Evolutionary conservation across 129 eudicot genomes (phyloP), one percentile per base, ranked within the genome.

Genomic region (Lonicera japonica): DNA sequence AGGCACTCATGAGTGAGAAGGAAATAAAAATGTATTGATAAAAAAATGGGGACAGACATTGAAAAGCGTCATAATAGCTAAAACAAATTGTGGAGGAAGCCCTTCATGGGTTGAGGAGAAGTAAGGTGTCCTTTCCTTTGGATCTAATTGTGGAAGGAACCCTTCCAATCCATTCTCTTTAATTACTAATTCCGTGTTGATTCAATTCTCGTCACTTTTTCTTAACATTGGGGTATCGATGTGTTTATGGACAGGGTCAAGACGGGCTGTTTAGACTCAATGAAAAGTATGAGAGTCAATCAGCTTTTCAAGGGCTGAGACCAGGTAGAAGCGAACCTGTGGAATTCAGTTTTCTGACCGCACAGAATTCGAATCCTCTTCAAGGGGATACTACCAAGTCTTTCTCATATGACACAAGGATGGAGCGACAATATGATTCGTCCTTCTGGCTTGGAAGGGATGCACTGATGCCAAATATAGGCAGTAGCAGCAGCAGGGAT

Each of bases 341-440:
- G 62, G 97, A 89, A 62, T 86, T 83, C 72, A 89, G 97, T 56
- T 86, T 89, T 54, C 73, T 89, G 78, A 75, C 84, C 11, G 60
- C 84, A 36, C 80, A 76, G 47, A 73, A 78, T 73, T 76, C 83
- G n/a, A 85, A 64, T 74, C 25, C 80, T 43, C 77, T 77, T 63
- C 84, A 80, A 62, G 75, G 56, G 38, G 77, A 76, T 55, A 29
- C 2, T 29, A 67, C 95, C 8, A 75, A 79, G 72, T 75, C 22
- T 13, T 70, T 65, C 53, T 29, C 79, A 0, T 75, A 77, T 25
- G 64, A 67, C 56, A n/a, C 79, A 0, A 76, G 71, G 51, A 70
- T 82, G 70, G 88, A 75, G 13, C 88, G 76, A 78, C 75, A 73
- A 3, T 74, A 75, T 70, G 88, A 82, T 71, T 47, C 95, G 64